These are phyloP conservation scores for Curvularia eragrostidis DNA, from an alignment of 2,329 filamentous ascomycete genomes.

Conservation along the genomic window DNA sequence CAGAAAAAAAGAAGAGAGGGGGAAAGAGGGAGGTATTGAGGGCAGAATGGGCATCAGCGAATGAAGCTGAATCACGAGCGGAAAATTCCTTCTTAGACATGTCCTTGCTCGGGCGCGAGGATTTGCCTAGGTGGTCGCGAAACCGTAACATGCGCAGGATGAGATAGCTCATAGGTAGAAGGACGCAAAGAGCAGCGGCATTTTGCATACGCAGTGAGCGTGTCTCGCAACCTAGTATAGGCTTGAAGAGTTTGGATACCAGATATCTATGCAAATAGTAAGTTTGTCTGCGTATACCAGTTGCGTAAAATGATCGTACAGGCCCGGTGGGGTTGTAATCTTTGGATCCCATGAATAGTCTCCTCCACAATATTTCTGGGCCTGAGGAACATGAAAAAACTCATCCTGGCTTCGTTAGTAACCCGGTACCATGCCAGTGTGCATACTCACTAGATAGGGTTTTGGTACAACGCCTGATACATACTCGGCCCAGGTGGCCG, in stretches of 20 bases:
- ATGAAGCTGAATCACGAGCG: slow-evolving; percentile 38
- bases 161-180: slow-evolving; percentile 41
- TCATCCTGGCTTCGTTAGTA: slow-evolving; percentile 68
- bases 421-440: background rate
- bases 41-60: slow-evolving; percentile 64
- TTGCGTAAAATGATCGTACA: slow-evolving; percentile 55
- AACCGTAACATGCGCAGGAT: slow-evolving; percentile 29
- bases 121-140: slow-evolving; percentile 6
- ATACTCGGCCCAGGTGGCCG: slow-evolving; percentile 36
- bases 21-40: slow-evolving; percentile 87
- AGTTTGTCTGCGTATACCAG: slow-evolving; percentile 29
- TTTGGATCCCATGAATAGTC: slow-evolving; percentile 87
- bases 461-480: slow-evolving; percentile 60
- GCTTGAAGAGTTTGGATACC: slow-evolving; percentile 49
- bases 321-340: slow-evolving; percentile 92
- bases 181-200: slow-evolving; percentile 44
- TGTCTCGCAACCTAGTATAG: slow-evolving; percentile 52
- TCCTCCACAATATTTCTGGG: slow-evolving; percentile 81
- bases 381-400: slow-evolving; percentile 88
- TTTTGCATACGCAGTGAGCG: slow-evolving; percentile 50
- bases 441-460: slow-evolving; percentile 63
- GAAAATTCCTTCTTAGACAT: background rate
- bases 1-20: slow-evolving; percentile 93
- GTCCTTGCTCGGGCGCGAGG: background rate
- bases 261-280: slow-evolving; percentile 49